Evolutionary conservation across 305 asterid genomes (phyloP), one percentile per base, ranked within the genome.

Genomic region (Solanum hybrid): DNA sequence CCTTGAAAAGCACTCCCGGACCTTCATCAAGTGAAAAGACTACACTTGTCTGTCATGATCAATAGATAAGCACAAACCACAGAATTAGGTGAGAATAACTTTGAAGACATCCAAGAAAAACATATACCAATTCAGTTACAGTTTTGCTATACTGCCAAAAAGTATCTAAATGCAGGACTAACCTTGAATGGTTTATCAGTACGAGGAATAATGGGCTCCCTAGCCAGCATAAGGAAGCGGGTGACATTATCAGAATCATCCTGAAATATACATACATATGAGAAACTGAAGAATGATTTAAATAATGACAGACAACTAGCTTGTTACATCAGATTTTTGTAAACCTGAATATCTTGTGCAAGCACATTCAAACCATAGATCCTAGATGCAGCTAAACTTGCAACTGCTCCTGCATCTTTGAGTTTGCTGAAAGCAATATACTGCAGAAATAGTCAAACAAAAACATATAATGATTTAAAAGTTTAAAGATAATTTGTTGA

Each of bases 1-100:
- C 99, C 92, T 97, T 97, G 91, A 97, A 98, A 94, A 98, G 99
- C 93, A 94, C 94, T 89, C 99, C 99, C 61, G 99, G 99, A 90
- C 99, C 99, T 94, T 98, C 99, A 91, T 98, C 99, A 29, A 97
- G 98, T 61, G 99, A 98, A 96, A 98, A 98, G 85, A 98, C 99
- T 91, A 98, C 94, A 94, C 99, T 98, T 73, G 99, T 95, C 99
- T 98, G 95, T 57, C 87, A 84, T 28, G 92, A 73, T 69, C 90
- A 92, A 46, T 86, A 87, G 40, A 90, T 16, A 75, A 33, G 12
- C 36, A 86, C 36, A n/a, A 85, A 57, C 89, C 64, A 88, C 46
- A 81, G 73, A 84, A 57, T 85, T 31, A 33, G 88, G 76, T 51
- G 57, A 39, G 51, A 31, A 42, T 61, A 87, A 13, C 39, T 75